A percentile compares a stretch with the other conserved stretches of the same genome.
phyloP scores from a whole-genome alignment of 495 filamentous ascomycete genomes.

The Neurospora sp. region DNA sequence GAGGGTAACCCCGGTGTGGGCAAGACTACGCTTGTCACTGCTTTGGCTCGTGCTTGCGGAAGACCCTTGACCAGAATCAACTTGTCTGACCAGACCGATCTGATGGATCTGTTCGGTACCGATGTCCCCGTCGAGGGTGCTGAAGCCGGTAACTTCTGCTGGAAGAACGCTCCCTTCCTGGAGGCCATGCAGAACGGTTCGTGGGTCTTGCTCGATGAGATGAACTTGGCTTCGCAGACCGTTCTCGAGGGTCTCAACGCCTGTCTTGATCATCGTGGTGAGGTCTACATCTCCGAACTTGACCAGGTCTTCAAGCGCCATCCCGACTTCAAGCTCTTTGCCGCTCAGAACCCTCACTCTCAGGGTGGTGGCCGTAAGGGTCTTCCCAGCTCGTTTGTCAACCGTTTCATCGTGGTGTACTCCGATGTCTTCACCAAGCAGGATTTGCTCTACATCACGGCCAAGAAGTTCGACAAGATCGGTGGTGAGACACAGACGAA shows the following conservation, averaged over 20 bases:
- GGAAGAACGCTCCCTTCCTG: constrained; percentile 92
- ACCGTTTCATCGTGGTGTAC: constrained; percentile 96
- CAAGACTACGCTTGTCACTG: constrained; percentile 86
- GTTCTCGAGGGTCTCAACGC: constrained; percentile 96
- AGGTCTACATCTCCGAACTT: constrained; percentile 90
- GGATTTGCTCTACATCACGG: constrained; percentile 75
- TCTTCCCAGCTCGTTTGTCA: constrained; percentile 89
- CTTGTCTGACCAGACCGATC: constrained; percentile 91
- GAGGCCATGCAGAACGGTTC: constrained; percentile 91
- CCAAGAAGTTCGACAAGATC: constrained; percentile 58
- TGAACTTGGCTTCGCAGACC: constrained; percentile 96
- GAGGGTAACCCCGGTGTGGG: constrained; percentile 96
- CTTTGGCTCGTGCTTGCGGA: constrained; percentile 67
- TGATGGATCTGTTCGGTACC: constrained; percentile 95
- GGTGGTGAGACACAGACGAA: constrained; percentile 43
- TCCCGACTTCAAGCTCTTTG: constrained; percentile 83
- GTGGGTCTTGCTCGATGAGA: constrained; percentile 96
- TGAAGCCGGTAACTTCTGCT: constrained; percentile 76
- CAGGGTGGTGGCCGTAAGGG: constrained; percentile 96
- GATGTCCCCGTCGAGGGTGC: constrained; percentile 91
- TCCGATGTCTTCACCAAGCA: constrained; percentile 74
- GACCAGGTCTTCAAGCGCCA: constrained; percentile 87
- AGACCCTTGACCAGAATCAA: constrained; percentile 86
- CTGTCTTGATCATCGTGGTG: constrained; percentile 92
- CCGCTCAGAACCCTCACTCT: constrained; percentile 94